Evolutionary conservation across 306 rosid genomes (phyloP), one percentile per base, ranked within the genome.

Genomic region (Trichosanthes truncata): DNA sequence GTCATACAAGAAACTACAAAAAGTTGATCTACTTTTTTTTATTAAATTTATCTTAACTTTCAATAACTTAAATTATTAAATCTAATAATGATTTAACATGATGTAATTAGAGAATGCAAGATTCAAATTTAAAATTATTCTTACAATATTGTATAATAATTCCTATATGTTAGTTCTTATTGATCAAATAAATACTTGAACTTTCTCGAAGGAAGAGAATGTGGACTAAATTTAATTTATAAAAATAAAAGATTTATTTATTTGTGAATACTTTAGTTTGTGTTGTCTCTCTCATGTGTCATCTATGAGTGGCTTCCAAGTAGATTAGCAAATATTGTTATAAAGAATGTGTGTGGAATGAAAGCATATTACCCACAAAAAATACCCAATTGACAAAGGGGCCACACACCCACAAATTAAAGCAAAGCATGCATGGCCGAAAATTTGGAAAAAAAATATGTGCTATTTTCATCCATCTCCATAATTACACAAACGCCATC

Each of bases 361-460:
- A 69, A 67, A 40, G 74, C 51, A 67, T 38, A 21, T n/a, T 68
- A 17, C 25, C 25, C 72, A 41, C 73, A 18, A 66, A 66, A 66
- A 59, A 59, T 2, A 7, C 33, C 33, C 11, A 23, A n/a, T 23
- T 18, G 14, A 29, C 0, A 29, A 13, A 63, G 76, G 76, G 55
- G 20, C 55, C 76, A 69, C 76, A 69, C 76, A 69, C 33, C 55
- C 76, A n/a, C 53, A 43, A 69, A n/a, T n/a, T n/a, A n/a, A 18
- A 38, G n/a, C 23, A 38, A 69, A n/a, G 36, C 76, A 66, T 66
- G 74, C 76, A 43, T 69, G 76, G 76, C 76, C 76, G 36, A 69
- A 69, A 69, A n/a, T 69, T 69, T 69, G 76, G 76, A 38, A 38
- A 33, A 62, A 20, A 17, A 65, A 20, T 3, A 7, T 36, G 25